Conservation (phyloP, 208 protist genomes). For the Wallacemonas sp. region DNA sequence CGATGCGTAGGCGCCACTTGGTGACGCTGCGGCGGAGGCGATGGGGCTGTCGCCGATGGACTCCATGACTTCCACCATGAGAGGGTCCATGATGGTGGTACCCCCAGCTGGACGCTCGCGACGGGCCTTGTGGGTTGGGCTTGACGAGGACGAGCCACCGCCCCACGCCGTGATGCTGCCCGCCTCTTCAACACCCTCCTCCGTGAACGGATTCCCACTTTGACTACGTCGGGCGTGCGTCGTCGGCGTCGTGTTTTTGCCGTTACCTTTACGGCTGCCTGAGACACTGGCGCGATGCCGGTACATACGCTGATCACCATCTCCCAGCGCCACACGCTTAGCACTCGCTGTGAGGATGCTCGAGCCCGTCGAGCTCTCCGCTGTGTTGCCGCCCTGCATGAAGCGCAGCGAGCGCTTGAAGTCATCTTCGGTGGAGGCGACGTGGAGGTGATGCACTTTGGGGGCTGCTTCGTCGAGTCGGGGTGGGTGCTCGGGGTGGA, state of each 20-base stretch:
- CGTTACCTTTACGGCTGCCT: background rate
- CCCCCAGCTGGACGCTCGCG: background rate
- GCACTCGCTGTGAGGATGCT: background rate
- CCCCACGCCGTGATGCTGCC: no score
- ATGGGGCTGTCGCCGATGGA: background rate
- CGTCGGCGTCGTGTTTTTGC: no score
- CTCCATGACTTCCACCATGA: background rate
- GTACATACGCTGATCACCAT: slow-evolving; percentile 5
- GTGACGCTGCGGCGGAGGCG: background rate
- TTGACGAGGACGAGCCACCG: no score
- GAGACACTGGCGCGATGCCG: slow-evolving; percentile 2
- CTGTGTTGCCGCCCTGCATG: background rate
- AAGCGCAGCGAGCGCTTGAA: slow-evolving; percentile 6
- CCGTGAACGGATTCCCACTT: no score
- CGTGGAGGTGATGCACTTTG: slow-evolving; percentile 2
- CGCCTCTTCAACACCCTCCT: no score
- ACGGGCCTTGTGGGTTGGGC: no score
- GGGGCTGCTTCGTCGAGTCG: background rate
- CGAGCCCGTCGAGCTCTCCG: background rate
- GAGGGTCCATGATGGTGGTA: background rate
- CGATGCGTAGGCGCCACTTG: background rate
- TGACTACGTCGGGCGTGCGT: no score
- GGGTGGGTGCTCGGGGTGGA: background rate
- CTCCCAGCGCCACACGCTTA: background rate
- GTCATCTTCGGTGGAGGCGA: background rate